Base-by-base conservation (phyloP, 2,329 filamentous ascomycete genomes). In the Paramyrothecium sp. region DNA sequence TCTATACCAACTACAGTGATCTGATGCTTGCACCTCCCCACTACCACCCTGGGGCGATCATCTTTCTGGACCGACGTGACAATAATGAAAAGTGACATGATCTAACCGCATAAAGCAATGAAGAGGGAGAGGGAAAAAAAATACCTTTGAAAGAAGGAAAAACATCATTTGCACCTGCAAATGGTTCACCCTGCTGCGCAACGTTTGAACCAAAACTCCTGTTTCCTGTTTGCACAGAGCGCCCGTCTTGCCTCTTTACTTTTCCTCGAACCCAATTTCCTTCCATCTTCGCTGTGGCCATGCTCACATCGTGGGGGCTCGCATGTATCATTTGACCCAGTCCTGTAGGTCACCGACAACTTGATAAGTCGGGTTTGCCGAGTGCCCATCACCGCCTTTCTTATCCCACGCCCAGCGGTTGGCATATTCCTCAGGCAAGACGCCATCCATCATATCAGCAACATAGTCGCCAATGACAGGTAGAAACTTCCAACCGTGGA, bases 401-500 rank as follows among this genome's bases (percentile, higher is more conserved):
- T 73, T 71, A 67, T 78, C 69, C 78, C 80, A 81, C 50, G 74
- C 76, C 77, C 78, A 80, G 54, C 77, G 70, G 55, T 71, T 69
- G 23, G 65, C 66, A 57, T 74, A 74, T 41, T 75, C 71, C 8
- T 67, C 60, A n/a, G 69, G 69, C 33, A 80, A 71, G 55, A 66
- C 69, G 55, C 73, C 76, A 54, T 77, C 67, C 65, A 81, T 67
- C 73, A 80, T 75, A 61, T 83, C 76, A 30, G 76, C 73, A 56
- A 85, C 75, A 67, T 88, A 88, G 57, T 82, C 80, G 3, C 86
- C 85, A 60, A 87, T 81, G 22, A 81, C 81, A 1, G 85, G 85
- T 23, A 89, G 72, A 65, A 89, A 87, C 68, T 89, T 88, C 79
- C 82, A 88, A 30, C 81, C 81, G 65, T 89, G 86, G 60, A 88